Evolutionary conservation across 1,139 yeast species (phyloP), one percentile per base, ranked within the genome.

Genomic region (Tardiomyces digboiensis): DNA sequence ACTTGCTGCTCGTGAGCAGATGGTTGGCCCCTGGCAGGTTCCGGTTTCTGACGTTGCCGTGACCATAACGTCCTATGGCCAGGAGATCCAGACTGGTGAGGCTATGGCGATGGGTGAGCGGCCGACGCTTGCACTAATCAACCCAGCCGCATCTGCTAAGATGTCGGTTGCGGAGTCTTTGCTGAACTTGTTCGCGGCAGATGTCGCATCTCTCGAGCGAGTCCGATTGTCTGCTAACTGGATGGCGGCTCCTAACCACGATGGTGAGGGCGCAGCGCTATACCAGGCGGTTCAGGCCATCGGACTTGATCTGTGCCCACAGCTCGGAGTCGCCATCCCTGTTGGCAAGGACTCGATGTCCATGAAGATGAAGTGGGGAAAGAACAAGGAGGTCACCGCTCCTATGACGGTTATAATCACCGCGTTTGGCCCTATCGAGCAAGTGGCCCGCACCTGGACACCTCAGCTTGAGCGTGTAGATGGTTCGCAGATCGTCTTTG

Each of bases 11-110:
- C 82, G 98, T 62, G 99, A 93, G 63, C 99, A 93, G 70, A 83
- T 89, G 83, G 97, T 93, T 49, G 99, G 99, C 39, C 98, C 98
- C 59, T 93, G 98, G 97, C 99, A 93, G 72, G 89, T 84, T 5
- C 98, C 99, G 39, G 98, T 93, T 20, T 93, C 98, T n/a, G 97
- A 93, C 64, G 97, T 88, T 46, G 98, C 96, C 65, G 97, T 91
- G 45, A 89, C 98, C 18, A 82, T 86, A 48, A 82, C 97, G 0
- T 85, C 97, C 2, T 74, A 87, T 44, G 97, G 95, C 55, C 83
- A 80, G 44, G 71, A 74, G 7, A 67, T 84, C 43, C 66, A 82
- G 49, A 82, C 95, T 20, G 99, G 99, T 72, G 98, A 93, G 69
- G 96, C 98, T 10, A 71, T 93, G 70, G 93, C 97, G 2, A 82